Percentiles rank a stretch among this genome's conserved stretches.
phyloP scores from a whole-genome alignment of 2,329 filamentous ascomycete species.

The Scytalidium lignicola region DNA sequence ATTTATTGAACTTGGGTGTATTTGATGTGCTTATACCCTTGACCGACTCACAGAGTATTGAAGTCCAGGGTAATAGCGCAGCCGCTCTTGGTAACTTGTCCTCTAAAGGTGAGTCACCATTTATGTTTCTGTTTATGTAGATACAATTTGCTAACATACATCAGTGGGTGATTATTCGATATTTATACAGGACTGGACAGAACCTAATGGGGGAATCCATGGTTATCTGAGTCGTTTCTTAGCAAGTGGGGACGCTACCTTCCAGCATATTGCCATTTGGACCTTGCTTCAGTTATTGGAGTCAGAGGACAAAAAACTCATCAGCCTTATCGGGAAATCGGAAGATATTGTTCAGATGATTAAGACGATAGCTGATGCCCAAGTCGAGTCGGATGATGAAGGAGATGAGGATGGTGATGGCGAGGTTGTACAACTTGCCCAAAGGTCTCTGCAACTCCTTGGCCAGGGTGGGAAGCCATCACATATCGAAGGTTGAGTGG shows the following conservation, averaged over 20 bases:
- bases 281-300: slow-evolving; percentile 92
- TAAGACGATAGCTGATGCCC: slow-evolving; percentile 82
- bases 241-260: slow-evolving; percentile 89
- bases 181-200: slow-evolving; percentile 89
- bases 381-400: slow-evolving; percentile 80
- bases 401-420: slow-evolving; percentile 86
- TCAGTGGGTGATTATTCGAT: slow-evolving; percentile 93
- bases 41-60: slow-evolving; percentile 91
- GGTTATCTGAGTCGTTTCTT: slow-evolving; percentile 92
- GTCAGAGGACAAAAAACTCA: slow-evolving; percentile 86
- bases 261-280: slow-evolving; percentile 99
- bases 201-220: slow-evolving; percentile 90
- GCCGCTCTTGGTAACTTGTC: slow-evolving; percentile 93
- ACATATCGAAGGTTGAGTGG: slow-evolving; percentile 68
- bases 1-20: slow-evolving; percentile 84
- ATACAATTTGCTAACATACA: slow-evolving; percentile 22
- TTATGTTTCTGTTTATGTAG: slow-evolving; percentile 2
- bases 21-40: slow-evolving; percentile 95
- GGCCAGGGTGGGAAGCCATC: slow-evolving; percentile 70
- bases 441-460: slow-evolving; percentile 81
- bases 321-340: slow-evolving; percentile 81
- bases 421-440: slow-evolving; percentile 86
- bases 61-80: slow-evolving; percentile 97
- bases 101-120: slow-evolving; percentile 70
- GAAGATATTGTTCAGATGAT: slow-evolving; percentile 92